These are phyloP conservation scores for Talaromyces sp. DNA, from an alignment of 2,329 filamentous ascomycete genomes.

Conservation along the genomic window DNA sequence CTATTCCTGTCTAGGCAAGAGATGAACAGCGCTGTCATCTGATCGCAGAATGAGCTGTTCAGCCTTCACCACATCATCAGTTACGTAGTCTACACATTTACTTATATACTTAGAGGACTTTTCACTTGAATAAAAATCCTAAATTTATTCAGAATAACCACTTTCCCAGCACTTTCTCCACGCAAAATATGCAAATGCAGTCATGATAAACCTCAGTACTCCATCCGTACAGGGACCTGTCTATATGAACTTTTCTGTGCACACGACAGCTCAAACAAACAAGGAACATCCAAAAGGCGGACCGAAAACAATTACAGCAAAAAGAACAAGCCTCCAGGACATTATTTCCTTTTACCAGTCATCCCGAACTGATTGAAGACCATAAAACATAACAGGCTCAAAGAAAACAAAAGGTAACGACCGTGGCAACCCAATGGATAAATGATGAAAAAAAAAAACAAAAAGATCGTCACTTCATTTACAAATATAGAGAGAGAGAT, in stretches of 20 bases:
- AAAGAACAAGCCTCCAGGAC: not conserved
- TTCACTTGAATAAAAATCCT: not conserved
- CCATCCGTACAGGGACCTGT: conserved; percentile 16
- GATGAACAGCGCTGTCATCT: not conserved
- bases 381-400: conserved; percentile 4
- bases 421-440: conserved; percentile 10
- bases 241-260: conserved; percentile 14
- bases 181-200: conserved; percentile 14
- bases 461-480: conserved; percentile 16
- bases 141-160: not conserved
- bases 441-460: conserved; percentile 15
- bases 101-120: not conserved
- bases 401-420: not conserved
- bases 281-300: not conserved
- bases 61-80: not conserved
- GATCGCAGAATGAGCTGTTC: conserved; percentile 7
- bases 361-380: not conserved
- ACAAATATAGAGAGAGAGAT: not conserved
- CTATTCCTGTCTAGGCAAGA: conserved; percentile 1
- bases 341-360: not conserved
- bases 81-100: not conserved
- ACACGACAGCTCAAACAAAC: conserved; percentile 5
- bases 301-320: not conserved
- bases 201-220: conserved; percentile 15
- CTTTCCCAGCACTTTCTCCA: conserved; percentile 2